Base-by-base conservation (phyloP, 1,139 yeast genomes). In the Pichia sp. region DNA sequence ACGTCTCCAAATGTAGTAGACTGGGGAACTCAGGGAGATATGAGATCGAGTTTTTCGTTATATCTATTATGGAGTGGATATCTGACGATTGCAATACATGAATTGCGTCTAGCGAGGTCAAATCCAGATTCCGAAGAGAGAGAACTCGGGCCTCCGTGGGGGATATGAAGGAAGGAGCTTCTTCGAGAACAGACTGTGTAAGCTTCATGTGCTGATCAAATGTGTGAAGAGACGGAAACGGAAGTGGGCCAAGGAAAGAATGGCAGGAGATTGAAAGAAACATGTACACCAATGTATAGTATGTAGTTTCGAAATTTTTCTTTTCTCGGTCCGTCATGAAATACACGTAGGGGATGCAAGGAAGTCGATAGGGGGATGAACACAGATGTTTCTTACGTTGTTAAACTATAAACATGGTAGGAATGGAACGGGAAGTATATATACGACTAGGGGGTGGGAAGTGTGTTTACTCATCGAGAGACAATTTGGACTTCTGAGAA, bases 31-130 rank as follows among this genome's bases (percentile, higher is more conserved):
- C 76, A 7, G 79, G 76, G 15, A 89, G 65, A 15, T 75, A 77
- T 2, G 78, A 70, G 19, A 88, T 70, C 42, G 79, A 84, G 67
- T 89, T 89, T 65, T 84, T 82, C 5, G 89, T 78, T 45, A 88
- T 68, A 67, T 89, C 96, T 7, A 88, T 72, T 23, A 81, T 79
- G 54, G 79, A 81, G 61, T 75, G 71, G 8, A 62, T 66, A 60
- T 80, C 83, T 8, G 59, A 41, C 10, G 56, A 45, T 38, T 56
- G 45, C 16, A 60, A 38, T 5, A 47, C 40, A 5, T 70, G 64
- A 8, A 59, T 49, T 15, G 56, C 50, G 38, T 57, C 58, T 29
- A 57, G 34, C 1, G 62, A 57, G 1, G 53, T 43, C 19, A 59
- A 44, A 8, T 47, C 32, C 8, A 49, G 34, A 38, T 34, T 50